Percentiles rank a stretch among this genome's conserved stretches.
These are phyloP conservation scores for Fusarium pseudoanthophilum DNA, from an alignment of 2,329 filamentous ascomycete genomes.

Conservation along the genomic window DNA sequence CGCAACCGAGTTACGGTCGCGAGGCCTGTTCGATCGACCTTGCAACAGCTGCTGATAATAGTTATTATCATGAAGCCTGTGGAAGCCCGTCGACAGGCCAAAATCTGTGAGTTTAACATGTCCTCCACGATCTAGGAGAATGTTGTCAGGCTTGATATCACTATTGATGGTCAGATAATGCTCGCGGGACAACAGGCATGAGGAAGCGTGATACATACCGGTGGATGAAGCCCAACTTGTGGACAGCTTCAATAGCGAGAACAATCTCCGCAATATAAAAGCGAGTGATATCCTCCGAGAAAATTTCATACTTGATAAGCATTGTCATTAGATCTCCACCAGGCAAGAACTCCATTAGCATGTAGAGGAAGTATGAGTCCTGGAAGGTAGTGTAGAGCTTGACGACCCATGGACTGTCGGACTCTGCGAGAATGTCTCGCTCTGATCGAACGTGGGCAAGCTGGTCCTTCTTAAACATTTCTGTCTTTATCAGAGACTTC, in stretches of 20 bases:
- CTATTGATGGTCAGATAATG: constrained; percentile 57
- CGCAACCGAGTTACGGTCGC: constrained; percentile 91
- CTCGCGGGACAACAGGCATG: neutral
- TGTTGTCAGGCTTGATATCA: constrained; percentile 99
- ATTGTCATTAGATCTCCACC: constrained; percentile 99
- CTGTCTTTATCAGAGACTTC: constrained; percentile 97
- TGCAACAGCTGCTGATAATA: constrained; percentile 98
- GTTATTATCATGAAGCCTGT: constrained; percentile 96
- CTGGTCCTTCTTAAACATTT: constrained; percentile 99
- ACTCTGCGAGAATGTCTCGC: constrained; percentile 96
- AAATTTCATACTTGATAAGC: constrained; percentile 99
- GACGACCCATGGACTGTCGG: constrained; percentile 99
- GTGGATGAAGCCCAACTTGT: constrained; percentile 98
- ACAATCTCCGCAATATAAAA: constrained; percentile 99
- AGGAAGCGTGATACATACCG: constrained; percentile 69
- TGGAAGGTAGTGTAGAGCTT: constrained; percentile 99
- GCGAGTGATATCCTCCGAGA: constrained; percentile 96
- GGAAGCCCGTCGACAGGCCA: constrained; percentile 96
- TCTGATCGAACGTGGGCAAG: constrained; percentile 96
- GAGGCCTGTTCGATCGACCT: constrained; percentile 75
- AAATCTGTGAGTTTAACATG: constrained; percentile 99
- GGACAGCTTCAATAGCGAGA: constrained; percentile 97
- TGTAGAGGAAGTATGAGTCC: constrained; percentile 94
- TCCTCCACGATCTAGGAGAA: constrained; percentile 91
- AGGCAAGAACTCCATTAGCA: constrained; percentile 99